Evolutionary conservation across 163 green algal genomes (phyloP).

Genomic region (Volvox carteri): DNA sequence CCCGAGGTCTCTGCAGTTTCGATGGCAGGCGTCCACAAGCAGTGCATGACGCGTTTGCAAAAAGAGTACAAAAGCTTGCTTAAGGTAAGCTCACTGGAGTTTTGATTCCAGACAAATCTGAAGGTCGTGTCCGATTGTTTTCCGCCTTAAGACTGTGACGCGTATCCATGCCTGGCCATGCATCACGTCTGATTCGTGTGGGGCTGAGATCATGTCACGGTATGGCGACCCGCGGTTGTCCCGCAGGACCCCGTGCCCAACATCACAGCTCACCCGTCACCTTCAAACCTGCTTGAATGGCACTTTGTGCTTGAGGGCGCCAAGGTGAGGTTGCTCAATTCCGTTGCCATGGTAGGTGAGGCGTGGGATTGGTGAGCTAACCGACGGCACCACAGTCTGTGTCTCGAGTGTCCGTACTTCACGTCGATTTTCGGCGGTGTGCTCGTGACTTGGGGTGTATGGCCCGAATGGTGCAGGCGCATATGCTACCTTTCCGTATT

Average conservation of each 20-base stretch:
- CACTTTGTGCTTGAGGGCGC: slow-evolving; percentile 78
- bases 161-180: too few relatives aligned
- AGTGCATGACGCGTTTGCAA: slow-evolving; percentile 73
- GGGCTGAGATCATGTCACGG: too few relatives aligned
- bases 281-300: slow-evolving; percentile 78
- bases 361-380: too few relatives aligned
- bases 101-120: not conserved
- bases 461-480: too few relatives aligned
- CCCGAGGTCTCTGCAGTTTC: too few relatives aligned
- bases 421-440: too few relatives aligned
- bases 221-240: too few relatives aligned
- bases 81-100: slow-evolving; percentile 57
- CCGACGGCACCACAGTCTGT: too few relatives aligned
- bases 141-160: not conserved
- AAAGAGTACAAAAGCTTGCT: slow-evolving; percentile 77
- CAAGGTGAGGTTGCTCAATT: slow-evolving; percentile 27
- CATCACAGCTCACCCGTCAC: slow-evolving; percentile 73
- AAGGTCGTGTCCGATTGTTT: not conserved
- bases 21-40: slow-evolving; percentile 64
- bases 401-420: too few relatives aligned
- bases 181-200: too few relatives aligned
- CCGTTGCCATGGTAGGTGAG: not conserved
- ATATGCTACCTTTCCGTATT: too few relatives aligned
- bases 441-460: too few relatives aligned
- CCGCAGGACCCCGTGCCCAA: slow-evolving; percentile 76